These are phyloP conservation scores for Entomortierella parvispora DNA, from an alignment of 192 early-diverging fungal species.

Conservation along the genomic window DNA sequence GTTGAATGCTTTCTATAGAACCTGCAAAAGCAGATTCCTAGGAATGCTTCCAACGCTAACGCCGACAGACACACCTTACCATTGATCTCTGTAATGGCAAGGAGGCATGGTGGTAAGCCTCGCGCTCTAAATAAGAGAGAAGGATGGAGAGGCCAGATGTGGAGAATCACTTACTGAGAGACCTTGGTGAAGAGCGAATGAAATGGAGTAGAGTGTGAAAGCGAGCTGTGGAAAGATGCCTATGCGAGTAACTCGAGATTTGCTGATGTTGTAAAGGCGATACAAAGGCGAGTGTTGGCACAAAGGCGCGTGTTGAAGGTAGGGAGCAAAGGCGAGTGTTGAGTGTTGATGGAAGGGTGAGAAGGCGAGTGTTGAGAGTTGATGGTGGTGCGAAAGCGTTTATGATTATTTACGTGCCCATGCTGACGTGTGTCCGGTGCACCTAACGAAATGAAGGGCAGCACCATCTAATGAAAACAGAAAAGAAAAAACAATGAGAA, in stretches of 20 bases:
- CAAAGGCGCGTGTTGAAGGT: conserved; percentile 11
- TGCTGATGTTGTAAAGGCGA: conserved; percentile 14
- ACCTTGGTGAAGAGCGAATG: conserved; percentile 12
- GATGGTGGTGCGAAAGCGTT: no score
- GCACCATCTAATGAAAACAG: no score
- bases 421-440: no score
- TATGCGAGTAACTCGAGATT: conserved; percentile 9
- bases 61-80: conserved; percentile 23
- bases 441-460: no score
- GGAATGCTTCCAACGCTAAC: conserved; percentile 22
- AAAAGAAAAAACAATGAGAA: no score
- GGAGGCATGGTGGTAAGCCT: conserved; percentile 28
- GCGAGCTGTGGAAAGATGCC: conserved; percentile 10
- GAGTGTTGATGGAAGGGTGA: conserved; percentile 16
- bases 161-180: conserved; percentile 15
- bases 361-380: conserved; percentile 16
- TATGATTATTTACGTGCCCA: no score
- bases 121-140: conserved; percentile 16
- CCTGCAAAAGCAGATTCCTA: conserved; percentile 16
- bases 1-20: conserved; percentile 15
- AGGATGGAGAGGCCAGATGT: conserved; percentile 13
- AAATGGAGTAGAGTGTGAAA: conserved; percentile 9
- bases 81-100: conserved; percentile 17
- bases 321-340: conserved; percentile 8
- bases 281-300: conserved; percentile 14